Conservation (phyloP, 2,329 filamentous ascomycete species). For the Coleophoma eucalyptorum region DNA sequence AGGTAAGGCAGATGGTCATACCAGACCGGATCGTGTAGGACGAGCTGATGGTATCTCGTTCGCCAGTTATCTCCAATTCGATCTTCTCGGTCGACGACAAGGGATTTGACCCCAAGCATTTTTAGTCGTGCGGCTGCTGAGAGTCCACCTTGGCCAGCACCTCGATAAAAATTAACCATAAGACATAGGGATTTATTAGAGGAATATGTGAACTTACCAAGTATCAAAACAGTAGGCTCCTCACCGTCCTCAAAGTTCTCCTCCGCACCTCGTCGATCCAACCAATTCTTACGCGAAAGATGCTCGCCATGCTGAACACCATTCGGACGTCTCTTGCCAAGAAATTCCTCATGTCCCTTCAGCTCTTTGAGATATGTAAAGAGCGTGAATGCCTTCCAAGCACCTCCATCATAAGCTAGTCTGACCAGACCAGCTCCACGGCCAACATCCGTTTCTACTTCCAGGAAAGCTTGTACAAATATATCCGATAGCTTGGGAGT, state of each 20-base stretch:
- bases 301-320: constrained; percentile 54
- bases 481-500: constrained; percentile 19
- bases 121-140: constrained; percentile 55
- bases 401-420: constrained; percentile 35
- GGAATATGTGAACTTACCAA: constrained; percentile 42
- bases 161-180: constrained; percentile 24
- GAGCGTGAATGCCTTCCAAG: constrained; percentile 61
- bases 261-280: constrained; percentile 46
- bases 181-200: neutral
- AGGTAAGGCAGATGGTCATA: constrained; percentile 61
- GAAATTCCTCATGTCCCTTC: constrained; percentile 47
- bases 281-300: constrained; percentile 54
- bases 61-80: constrained; percentile 63
- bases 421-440: constrained; percentile 52
- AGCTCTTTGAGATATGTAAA: constrained; percentile 56
- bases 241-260: constrained; percentile 39
- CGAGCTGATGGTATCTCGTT: constrained; percentile 58
- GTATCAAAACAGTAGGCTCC: constrained; percentile 56
- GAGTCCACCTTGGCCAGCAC: constrained; percentile 58
- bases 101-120: constrained; percentile 48
- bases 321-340: constrained; percentile 41
- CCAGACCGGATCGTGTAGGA: constrained; percentile 63
- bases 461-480: constrained; percentile 54
- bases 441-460: constrained; percentile 48
- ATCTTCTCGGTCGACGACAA: constrained; percentile 55